phyloP scores from a whole-genome alignment of 768 basidiomycete species.

The Lactifluus hygrophoroides region DNA sequence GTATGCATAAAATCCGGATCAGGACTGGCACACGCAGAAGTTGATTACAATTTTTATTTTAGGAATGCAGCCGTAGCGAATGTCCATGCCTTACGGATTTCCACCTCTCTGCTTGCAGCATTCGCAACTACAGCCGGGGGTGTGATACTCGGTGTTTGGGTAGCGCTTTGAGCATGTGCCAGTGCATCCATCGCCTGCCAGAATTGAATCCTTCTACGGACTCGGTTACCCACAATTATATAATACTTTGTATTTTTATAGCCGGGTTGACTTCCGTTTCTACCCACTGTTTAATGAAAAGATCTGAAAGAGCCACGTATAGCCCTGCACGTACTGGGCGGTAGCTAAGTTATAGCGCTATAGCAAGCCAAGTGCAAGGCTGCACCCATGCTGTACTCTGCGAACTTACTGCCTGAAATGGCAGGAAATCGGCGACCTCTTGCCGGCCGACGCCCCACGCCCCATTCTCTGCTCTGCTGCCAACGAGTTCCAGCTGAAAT shows the following conservation, averaged over 20 bases:
- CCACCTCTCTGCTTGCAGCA: slow-evolving; percentile 5
- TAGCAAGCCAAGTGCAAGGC: no score
- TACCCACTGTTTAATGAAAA: no score
- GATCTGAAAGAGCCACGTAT: no score
- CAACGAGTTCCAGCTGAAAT: no score
- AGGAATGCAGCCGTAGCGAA: slow-evolving; percentile 3
- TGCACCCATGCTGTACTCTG: no score
- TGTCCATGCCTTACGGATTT: neutral
- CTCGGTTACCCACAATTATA: neutral
- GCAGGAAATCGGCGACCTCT: no score
- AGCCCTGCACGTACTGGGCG: no score
- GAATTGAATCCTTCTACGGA: neutral
- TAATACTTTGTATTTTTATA: neutral
- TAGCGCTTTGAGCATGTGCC: slow-evolving; percentile 2
- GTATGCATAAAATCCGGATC: neutral
- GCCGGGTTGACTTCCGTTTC: no score
- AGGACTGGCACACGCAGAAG: neutral
- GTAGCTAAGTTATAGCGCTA: no score
- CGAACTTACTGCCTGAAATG: no score
- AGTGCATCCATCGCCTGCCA: neutral
- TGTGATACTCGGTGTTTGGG: slow-evolving; percentile 16
- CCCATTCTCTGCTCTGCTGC: no score
- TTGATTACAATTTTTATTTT: neutral
- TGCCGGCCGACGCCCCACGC: no score
- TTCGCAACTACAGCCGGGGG: slow-evolving; percentile 14